Base-by-base conservation (phyloP, 2,329 filamentous ascomycete species). In the Fusarium vanettenii region DNA sequence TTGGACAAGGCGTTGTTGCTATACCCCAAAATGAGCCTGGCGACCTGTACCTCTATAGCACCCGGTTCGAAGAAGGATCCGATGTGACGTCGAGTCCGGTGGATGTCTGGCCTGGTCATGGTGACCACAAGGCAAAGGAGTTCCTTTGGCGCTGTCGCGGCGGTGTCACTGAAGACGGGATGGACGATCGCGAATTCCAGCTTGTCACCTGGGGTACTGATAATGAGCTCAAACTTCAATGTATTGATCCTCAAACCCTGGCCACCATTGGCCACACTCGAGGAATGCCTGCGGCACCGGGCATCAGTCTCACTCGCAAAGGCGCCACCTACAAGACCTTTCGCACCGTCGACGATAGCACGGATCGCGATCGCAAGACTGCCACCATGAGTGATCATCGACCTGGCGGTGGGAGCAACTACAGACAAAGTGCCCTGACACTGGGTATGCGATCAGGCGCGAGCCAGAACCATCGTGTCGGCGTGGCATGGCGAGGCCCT, bases 131-230 rank as follows among this genome's bases (percentile, higher is more conserved):
- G 79, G 95, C 94, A 33, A 97, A 97, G 79, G 95, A 98, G 78
- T 98, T 98, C 71, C 85, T 98, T 13, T 98, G 95, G 95, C 90
- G 95, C 80, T 90, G 91, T 57, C 91, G 95, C 65, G 95, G 95
- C 41, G 84, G 84, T 18, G 87, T 92, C 22, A 89, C 89, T 20
- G 89, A 90, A 18, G 90, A 94, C 64, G 89, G 89, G n/a, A 84
- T 93, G 55, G 95, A 98, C 78, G 87, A 95, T 71, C 91, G 96
- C 77, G 95, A 98, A 62, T 98, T 98, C 73, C 95, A 98, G 81
- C 87, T 98, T 20, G 94, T 98, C 0, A 95, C 95, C 0, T 98
- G 95, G 95, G 95, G 95, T 29, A 92, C 94, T 59, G 96, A 98
- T 81, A 93, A 93, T 75, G 90, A 95, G 78, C 86, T 98, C 33